Conservation (phyloP, 2,329 filamentous ascomycete species). For the Rutstroemia sydowiana region DNA sequence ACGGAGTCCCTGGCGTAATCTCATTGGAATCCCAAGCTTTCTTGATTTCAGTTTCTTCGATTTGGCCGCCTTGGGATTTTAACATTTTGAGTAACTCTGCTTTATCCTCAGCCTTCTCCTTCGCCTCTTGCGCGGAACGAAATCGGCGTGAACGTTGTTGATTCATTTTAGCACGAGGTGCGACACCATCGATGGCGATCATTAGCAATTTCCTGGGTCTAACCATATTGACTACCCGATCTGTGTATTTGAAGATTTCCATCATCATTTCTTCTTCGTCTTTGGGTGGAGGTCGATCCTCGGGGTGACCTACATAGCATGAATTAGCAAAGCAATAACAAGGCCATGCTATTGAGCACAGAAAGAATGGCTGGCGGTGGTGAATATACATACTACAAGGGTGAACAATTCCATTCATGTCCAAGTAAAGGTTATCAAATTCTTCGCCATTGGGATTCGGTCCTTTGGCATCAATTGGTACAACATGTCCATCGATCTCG, state of each 20-base stretch:
- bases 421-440: slow-evolving; percentile 94
- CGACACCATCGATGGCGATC: slow-evolving; percentile 97
- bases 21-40: slow-evolving; percentile 86
- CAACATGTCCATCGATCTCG: slow-evolving; percentile 72
- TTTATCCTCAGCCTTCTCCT: slow-evolving; percentile 89
- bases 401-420: slow-evolving; percentile 99
- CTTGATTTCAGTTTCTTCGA: slow-evolving; percentile 59
- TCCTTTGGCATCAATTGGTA: slow-evolving; percentile 76
- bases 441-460: slow-evolving; percentile 97
- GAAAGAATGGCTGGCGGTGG: background rate
- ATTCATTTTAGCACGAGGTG: slow-evolving; percentile 98
- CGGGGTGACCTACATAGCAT: slow-evolving; percentile 54
- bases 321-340: background rate
- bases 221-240: slow-evolving; percentile 97
- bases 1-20: slow-evolving; percentile 94
- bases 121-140: slow-evolving; percentile 85
- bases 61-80: slow-evolving; percentile 62
- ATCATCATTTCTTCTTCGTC: slow-evolving; percentile 99
- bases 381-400: slow-evolving; percentile 56
- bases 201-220: slow-evolving; percentile 90
- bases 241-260: slow-evolving; percentile 97
- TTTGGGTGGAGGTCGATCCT: slow-evolving; percentile 81
- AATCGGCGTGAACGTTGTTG: slow-evolving; percentile 96
- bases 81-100: slow-evolving; percentile 80
- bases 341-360: background rate